Evolutionary conservation across 176 grass and related monocot genomes (phyloP).

Genomic region (Rhynchospora breviuscula): DNA sequence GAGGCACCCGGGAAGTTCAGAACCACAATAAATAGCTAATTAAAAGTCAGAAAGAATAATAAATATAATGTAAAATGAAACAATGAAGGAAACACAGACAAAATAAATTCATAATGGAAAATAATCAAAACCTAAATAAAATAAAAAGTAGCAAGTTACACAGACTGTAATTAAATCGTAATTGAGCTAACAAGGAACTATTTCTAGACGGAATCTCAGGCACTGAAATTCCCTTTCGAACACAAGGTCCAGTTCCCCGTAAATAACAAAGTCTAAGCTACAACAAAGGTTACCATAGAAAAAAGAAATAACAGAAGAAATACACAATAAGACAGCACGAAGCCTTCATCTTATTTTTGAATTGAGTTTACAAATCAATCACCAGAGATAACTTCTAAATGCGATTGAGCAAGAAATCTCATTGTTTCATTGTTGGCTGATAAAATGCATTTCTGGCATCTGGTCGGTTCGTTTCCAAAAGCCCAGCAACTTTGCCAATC

Average conservation of each 20-base stretch:
- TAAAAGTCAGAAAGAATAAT: no score
- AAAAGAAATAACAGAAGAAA: no score
- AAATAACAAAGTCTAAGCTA: constrained; percentile 3
- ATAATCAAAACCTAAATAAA: no score
- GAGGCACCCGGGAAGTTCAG: no score
- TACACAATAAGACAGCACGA: background rate
- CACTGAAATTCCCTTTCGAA: background rate
- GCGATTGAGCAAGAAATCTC: constrained; percentile 88
- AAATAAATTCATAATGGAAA: background rate
- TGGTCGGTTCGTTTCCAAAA: constrained; percentile 86
- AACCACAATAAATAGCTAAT: no score
- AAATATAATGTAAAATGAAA: no score
- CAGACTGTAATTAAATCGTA: background rate
- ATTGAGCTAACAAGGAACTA: background rate
- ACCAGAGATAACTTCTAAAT: constrained; percentile 94
- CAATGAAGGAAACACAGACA: no score
- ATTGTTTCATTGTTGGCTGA: constrained; percentile 97
- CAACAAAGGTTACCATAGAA: background rate
- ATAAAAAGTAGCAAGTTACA: no score
- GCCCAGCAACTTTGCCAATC: constrained; percentile 91
- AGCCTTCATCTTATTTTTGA: background rate
- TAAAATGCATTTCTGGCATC: constrained; percentile 91
- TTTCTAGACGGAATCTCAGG: background rate
- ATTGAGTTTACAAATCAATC: constrained; percentile 64
- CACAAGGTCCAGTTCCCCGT: background rate